A percentile compares a stretch with the other conserved stretches of the same genome.
Conservation (phyloP, 768 basidiomycete species). For the Leucogyrophana mollusca region DNA sequence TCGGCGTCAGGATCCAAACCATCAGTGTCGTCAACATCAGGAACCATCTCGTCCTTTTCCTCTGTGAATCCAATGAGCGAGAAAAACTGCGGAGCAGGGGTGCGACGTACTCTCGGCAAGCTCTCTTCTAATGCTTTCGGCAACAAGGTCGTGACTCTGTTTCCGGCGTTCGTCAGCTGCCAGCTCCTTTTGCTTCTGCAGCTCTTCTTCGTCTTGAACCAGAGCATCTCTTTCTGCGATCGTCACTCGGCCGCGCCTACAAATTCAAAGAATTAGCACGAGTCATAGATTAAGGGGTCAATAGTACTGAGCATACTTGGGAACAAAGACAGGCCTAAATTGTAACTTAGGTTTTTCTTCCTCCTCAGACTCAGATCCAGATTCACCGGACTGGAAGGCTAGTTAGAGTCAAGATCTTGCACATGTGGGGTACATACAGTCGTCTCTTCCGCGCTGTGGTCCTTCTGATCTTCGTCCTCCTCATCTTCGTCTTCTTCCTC, state of each 20-base stretch:
- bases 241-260: slow-evolving; percentile 74
- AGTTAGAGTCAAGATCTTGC: slow-evolving; percentile 13
- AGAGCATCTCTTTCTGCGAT: slow-evolving; percentile 67
- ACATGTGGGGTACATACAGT: slow-evolving; percentile 38
- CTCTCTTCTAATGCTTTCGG: slow-evolving; percentile 90
- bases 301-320: slow-evolving; percentile 62
- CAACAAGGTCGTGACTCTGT: slow-evolving; percentile 90
- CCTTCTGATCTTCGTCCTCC: slow-evolving; percentile 39
- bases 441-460: slow-evolving; percentile 24
- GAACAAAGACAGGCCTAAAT: slow-evolving; percentile 92
- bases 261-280: slow-evolving; percentile 4
- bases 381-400: slow-evolving; percentile 71
- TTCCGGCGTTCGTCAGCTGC: slow-evolving; percentile 82
- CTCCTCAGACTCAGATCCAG: slow-evolving; percentile 76
- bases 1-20: slow-evolving; percentile 85
- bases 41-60: slow-evolving; percentile 80
- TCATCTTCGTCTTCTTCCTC: slow-evolving; percentile 44
- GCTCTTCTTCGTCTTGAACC: slow-evolving; percentile 74
- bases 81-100: not conserved
- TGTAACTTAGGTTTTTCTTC: slow-evolving; percentile 72
- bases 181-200: slow-evolving; percentile 61
- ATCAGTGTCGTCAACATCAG: slow-evolving; percentile 94
- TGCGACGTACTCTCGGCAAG: slow-evolving; percentile 78
- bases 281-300: not conserved
- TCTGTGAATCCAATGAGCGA: slow-evolving; percentile 43